Evolutionary conservation across 139 green algal species (phyloP).

Genomic region (Chlorella sp.): DNA sequence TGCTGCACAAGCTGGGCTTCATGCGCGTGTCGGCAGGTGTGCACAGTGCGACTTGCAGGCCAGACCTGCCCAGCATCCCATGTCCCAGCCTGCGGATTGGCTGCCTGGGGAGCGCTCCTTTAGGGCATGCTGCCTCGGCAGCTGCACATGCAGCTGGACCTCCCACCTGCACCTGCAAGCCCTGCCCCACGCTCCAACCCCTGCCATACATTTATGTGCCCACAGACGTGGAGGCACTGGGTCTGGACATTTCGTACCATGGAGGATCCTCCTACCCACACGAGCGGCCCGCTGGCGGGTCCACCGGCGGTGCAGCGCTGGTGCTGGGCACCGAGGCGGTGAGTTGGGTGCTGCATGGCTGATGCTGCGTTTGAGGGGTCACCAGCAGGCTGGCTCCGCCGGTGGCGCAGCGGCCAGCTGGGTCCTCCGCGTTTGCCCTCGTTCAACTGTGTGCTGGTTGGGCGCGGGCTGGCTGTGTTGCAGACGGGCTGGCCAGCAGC

Average conservation of each 20-base stretch:
- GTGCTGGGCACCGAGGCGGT: constrained; percentile 4
- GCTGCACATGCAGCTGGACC: too few relatives aligned
- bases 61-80: too few relatives aligned
- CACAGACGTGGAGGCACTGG: constrained; percentile 65
- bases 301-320: not conserved
- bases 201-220: not conserved
- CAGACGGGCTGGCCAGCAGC: too few relatives aligned
- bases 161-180: too few relatives aligned
- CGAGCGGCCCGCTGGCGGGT: not conserved
- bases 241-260: constrained; percentile 76
- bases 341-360: not conserved
- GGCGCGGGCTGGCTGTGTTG: too few relatives aligned
- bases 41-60: not conserved
- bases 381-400: not conserved
- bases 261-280: constrained; percentile 51
- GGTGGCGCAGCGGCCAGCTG: not conserved
- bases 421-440: too few relatives aligned
- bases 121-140: too few relatives aligned
- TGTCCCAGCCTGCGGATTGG: too few relatives aligned
- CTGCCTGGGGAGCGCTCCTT: too few relatives aligned
- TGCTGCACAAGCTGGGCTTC: constrained; percentile 67
- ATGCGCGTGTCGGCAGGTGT: constrained; percentile 58
- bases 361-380: not conserved
- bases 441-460: too few relatives aligned
- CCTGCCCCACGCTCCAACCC: too few relatives aligned